A percentile compares a stretch with the other conserved stretches of the same genome.
phyloP scores from a whole-genome alignment of 768 basidiomycete species.

The Udeniomyces megalosporus region DNA sequence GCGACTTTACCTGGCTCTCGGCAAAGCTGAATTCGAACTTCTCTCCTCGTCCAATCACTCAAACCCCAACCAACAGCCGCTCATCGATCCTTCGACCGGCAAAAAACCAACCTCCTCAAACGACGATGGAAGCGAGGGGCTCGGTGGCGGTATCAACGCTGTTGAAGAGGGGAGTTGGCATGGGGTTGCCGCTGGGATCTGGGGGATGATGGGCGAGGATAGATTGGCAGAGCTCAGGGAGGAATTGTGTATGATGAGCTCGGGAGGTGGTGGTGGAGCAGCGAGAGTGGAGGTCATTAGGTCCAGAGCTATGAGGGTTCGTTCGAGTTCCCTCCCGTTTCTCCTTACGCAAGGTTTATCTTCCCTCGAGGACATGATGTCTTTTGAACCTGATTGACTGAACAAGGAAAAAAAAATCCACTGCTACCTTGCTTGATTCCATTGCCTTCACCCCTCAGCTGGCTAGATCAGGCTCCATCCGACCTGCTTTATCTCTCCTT shows the following conservation, averaged over 20 bases:
- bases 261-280: neutral
- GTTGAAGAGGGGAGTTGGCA: conserved; percentile 3
- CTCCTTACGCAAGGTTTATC: too few species aligned
- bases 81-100: neutral
- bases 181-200: neutral
- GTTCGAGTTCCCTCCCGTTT: neutral
- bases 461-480: neutral
- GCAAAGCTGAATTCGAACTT: conserved; percentile 3
- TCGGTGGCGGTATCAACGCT: neutral
- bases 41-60: neutral
- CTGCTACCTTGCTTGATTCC: too few species aligned
- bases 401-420: too few species aligned
- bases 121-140: neutral
- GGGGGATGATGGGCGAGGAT: neutral
- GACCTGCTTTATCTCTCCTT: neutral
- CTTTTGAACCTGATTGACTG: too few species aligned
- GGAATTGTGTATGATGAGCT: neutral
- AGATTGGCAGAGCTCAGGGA: neutral
- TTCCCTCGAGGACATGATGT: neutral
- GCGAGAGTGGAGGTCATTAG: neutral
- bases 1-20: neutral
- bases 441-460: neutral
- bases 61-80: too few species aligned
- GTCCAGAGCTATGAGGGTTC: neutral
- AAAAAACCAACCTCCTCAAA: neutral